Conservation (phyloP, 192 early-diverging fungal genomes). For the Linnemannia schmuckeri region DNA sequence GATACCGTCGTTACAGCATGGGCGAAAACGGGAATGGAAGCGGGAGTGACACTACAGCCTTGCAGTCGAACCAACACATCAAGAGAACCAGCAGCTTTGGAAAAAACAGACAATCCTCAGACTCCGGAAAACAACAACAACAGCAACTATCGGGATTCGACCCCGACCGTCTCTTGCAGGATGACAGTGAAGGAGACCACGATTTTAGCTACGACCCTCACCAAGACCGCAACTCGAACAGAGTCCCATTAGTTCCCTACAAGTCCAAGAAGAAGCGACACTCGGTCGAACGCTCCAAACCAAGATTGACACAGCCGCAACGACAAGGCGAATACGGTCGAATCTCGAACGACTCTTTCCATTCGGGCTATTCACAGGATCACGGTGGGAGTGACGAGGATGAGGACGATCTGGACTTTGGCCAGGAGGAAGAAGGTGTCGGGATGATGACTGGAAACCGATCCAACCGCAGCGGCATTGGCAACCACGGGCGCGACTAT, state of each 20-base stretch:
- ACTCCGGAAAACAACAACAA: not conserved
- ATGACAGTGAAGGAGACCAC: conserved; percentile 30
- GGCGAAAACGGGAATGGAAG: conserved; percentile 35
- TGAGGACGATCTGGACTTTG: conserved; percentile 31
- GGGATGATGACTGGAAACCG: conserved; percentile 55
- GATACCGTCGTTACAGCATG: conserved; percentile 33
- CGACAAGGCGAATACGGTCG: conserved; percentile 40
- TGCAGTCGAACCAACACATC: conserved; percentile 19
- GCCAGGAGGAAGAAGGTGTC: conserved; percentile 43
- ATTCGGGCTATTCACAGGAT: conserved; percentile 23
- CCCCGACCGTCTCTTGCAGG: conserved; percentile 15
- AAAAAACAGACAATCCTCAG: conserved; percentile 12
- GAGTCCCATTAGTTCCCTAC: conserved; percentile 41
- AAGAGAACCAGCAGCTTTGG: conserved; percentile 31
- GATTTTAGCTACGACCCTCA: conserved; percentile 17
- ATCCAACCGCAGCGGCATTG: conserved; percentile 52
- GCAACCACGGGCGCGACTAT: conserved; percentile 26
- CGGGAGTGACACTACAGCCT: conserved; percentile 45
- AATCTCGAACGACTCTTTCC: conserved; percentile 52
- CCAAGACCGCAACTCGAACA: conserved; percentile 26
- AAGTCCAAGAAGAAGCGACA: conserved; percentile 2
- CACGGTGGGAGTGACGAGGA: conserved; percentile 19
- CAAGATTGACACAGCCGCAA: conserved; percentile 20
- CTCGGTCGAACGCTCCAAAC: not conserved
- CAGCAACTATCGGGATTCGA: conserved; percentile 14